Percentiles rank a stretch among this genome's conserved stretches.
phyloP scores from a whole-genome alignment of 306 rosid genomes.

The Lathyrus aphaca region DNA sequence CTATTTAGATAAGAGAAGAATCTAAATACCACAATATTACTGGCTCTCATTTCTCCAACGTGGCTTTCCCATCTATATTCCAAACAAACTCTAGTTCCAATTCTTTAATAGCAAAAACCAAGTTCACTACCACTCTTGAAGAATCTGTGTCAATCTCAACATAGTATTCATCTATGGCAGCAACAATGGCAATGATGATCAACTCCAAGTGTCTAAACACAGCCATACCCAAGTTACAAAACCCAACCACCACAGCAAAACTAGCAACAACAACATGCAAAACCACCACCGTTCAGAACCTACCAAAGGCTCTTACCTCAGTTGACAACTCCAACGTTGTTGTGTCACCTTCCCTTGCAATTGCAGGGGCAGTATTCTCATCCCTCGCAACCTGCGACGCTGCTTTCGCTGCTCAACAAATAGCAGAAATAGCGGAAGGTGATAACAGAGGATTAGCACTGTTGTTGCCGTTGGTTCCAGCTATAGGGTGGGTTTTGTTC shows the following conservation, averaged over 20 bases:
- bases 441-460: slow-evolving; percentile 85
- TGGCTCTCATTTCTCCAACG: slow-evolving; percentile 52
- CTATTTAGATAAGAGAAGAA: slow-evolving; percentile 68
- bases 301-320: slow-evolving; percentile 48
- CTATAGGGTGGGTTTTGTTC: slow-evolving; percentile 90
- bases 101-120: background rate
- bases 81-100: slow-evolving; percentile 27
- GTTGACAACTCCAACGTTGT: slow-evolving; percentile 20
- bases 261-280: slow-evolving; percentile 37
- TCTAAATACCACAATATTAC: slow-evolving; percentile 53
- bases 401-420: slow-evolving; percentile 77
- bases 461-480: slow-evolving; percentile 71
- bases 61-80: slow-evolving; percentile 44
- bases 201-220: slow-evolving; percentile 65
- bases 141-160: background rate
- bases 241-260: slow-evolving; percentile 47
- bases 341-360: slow-evolving; percentile 47
- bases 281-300: slow-evolving; percentile 59
- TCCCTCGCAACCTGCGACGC: slow-evolving; percentile 60
- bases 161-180: slow-evolving; percentile 58
- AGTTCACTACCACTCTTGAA: background rate
- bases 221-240: slow-evolving; percentile 45
- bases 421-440: slow-evolving; percentile 74
- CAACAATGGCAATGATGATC: slow-evolving; percentile 76
- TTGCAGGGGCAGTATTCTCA: slow-evolving; percentile 80